Evolutionary conservation across 305 asterid genomes (phyloP).

Genomic region (Stenogyne calaminthoides): DNA sequence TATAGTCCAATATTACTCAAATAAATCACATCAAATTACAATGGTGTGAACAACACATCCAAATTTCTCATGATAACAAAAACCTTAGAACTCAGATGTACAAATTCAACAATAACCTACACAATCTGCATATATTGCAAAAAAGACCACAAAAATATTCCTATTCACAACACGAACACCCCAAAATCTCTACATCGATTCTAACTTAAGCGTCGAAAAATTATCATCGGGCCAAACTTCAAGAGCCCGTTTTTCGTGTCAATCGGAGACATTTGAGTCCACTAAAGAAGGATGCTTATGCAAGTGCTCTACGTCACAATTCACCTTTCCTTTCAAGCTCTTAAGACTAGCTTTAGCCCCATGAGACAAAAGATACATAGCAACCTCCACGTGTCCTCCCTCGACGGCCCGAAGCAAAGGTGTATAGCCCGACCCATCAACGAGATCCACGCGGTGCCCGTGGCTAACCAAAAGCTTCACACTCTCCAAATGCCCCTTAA

Average conservation of each 20-base stretch:
- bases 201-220: not conserved
- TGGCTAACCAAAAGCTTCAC: conserved; percentile 52
- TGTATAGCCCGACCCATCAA: conserved; percentile 57
- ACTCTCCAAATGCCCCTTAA: conserved; percentile 65
- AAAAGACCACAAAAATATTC: not conserved
- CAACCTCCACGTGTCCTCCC: conserved; percentile 62
- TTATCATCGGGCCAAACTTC: not conserved
- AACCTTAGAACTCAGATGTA: not conserved
- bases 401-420: conserved; percentile 70
- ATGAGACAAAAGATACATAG: conserved; percentile 54
- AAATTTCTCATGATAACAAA: not conserved
- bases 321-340: conserved; percentile 44
- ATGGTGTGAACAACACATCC: not conserved
- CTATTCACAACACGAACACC: not conserved
- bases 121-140: not conserved
- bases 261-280: not conserved
- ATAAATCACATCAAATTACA: not conserved
- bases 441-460: conserved; percentile 62
- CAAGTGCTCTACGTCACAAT: conserved; percentile 38
- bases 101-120: not conserved
- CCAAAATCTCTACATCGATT: not conserved
- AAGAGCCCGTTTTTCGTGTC: not conserved
- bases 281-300: conserved; percentile 37
- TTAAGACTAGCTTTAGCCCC: conserved; percentile 72
- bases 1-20: not conserved